A percentile compares a stretch with the other conserved stretches of the same genome.
phyloP scores from a whole-genome alignment of 2,329 filamentous ascomycete species.

The Emmonsiellopsis sp. region DNA sequence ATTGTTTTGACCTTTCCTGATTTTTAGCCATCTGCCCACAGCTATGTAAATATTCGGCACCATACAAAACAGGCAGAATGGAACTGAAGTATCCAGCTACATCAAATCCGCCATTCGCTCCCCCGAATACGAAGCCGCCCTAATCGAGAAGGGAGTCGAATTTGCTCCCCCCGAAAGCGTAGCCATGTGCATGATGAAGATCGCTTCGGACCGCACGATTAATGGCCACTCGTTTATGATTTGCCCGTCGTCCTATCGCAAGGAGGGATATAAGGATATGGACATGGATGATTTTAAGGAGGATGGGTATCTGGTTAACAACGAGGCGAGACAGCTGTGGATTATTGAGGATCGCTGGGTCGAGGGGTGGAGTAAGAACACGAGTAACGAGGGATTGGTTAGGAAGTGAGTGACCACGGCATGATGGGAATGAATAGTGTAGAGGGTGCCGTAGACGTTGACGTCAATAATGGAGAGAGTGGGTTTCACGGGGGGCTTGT shows the following conservation, averaged over 20 bases:
- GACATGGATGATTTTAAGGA: slow-evolving; percentile 32
- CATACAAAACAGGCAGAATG: too few species aligned
- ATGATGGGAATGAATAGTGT: too few species aligned
- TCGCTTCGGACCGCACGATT: slow-evolving; percentile 26
- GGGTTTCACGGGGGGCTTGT: slow-evolving; percentile 24
- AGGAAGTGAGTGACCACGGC: too few species aligned
- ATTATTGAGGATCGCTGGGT: slow-evolving; percentile 37
- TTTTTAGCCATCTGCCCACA: too few species aligned
- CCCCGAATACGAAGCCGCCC: slow-evolving; percentile 8
- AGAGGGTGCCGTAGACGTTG: slow-evolving; percentile 35
- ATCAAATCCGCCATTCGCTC: slow-evolving; percentile 14
- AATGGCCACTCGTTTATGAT: slow-evolving; percentile 35
- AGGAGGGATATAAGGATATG: slow-evolving; percentile 34
- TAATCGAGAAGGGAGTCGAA: slow-evolving; percentile 12
- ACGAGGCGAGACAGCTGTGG: slow-evolving; percentile 31
- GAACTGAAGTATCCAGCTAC: too few species aligned
- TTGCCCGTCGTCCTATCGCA: slow-evolving; percentile 27
- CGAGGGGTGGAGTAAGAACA: slow-evolving; percentile 14
- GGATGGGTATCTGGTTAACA: slow-evolving; percentile 31
- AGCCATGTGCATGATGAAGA: slow-evolving; percentile 16
- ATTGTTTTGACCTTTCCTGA: too few species aligned
- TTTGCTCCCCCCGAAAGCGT: slow-evolving; percentile 12
- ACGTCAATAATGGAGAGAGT: slow-evolving; percentile 35
- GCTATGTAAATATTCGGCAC: too few species aligned
- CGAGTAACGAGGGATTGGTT: neutral